phyloP scores from a whole-genome alignment of 2,329 filamentous ascomycete genomes.

The Elsinoe batatas region DNA sequence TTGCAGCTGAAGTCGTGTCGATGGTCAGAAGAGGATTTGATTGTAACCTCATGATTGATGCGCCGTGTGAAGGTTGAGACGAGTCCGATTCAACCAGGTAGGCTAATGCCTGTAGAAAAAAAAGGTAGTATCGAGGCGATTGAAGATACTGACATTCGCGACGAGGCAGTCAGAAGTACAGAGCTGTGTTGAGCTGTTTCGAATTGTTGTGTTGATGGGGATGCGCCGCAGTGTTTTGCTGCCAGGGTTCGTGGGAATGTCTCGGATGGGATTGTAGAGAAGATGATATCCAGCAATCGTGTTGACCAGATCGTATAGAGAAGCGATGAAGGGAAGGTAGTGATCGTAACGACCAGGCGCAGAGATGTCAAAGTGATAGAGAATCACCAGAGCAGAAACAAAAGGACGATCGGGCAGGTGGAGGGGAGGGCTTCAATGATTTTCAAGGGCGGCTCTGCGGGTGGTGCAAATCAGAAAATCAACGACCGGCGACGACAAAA shows the following conservation, averaged over 20 bases:
- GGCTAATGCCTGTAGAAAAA: not conserved
- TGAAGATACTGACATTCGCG: conserved; percentile 9
- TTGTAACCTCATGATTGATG: conserved; percentile 1
- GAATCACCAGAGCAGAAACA: conserved; percentile 7
- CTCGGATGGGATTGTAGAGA: not conserved
- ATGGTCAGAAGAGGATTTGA: conserved; percentile 5
- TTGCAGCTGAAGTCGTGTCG: not conserved
- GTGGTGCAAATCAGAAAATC: conserved; percentile 9
- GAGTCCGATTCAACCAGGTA: conserved; percentile 1
- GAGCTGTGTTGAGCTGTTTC: conserved; percentile 1
- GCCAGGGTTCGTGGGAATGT: not conserved
- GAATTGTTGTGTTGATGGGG: conserved; percentile 3
- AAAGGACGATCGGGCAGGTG: conserved; percentile 4
- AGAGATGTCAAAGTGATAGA: not conserved
- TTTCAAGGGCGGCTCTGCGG: conserved; percentile 10
- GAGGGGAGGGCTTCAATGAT: not conserved
- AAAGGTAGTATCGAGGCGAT: not conserved
- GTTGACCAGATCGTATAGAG: not conserved
- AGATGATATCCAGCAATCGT: not conserved
- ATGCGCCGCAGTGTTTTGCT: not conserved
- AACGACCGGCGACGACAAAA: not conserved
- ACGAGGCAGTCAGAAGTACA: not conserved
- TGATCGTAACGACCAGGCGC: not conserved
- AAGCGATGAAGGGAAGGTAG: not conserved
- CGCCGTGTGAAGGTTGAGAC: not conserved